phyloP scores from a whole-genome alignment of 2,329 filamentous ascomycete species.

The Botrytis pseudocinerea region DNA sequence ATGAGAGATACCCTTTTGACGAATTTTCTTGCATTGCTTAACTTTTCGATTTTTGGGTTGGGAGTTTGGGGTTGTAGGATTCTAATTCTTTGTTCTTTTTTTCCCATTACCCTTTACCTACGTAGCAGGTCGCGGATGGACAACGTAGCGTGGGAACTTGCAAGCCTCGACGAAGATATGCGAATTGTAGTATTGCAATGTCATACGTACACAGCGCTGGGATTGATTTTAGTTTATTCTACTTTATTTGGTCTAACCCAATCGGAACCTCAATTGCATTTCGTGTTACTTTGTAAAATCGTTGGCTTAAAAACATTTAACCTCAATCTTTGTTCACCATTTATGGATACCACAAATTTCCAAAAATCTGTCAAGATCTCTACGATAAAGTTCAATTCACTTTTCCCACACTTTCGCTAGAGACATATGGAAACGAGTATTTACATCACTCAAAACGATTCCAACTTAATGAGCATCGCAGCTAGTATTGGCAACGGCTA shows the following conservation, averaged over 20 bases:
- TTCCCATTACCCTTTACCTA: not conserved
- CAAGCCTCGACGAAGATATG: not conserved
- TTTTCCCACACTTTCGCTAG: not conserved
- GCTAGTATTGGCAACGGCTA: not conserved
- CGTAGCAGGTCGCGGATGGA: not conserved
- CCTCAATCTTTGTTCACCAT: not conserved
- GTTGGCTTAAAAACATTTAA: not conserved
- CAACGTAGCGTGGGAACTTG: not conserved
- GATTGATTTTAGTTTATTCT: not conserved
- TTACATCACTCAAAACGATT: not conserved
- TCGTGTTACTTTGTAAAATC: too few species aligned
- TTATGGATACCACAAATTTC: not conserved
- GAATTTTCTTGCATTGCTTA: not conserved
- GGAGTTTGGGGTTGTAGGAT: not conserved
- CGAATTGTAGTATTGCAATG: not conserved
- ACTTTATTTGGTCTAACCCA: not conserved
- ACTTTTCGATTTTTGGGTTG: not conserved
- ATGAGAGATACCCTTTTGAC: conserved; percentile 12
- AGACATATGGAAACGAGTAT: not conserved
- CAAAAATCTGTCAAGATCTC: not conserved
- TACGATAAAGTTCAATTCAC: not conserved
- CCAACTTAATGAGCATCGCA: not conserved
- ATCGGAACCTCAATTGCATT: not conserved
- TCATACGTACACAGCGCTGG: not conserved
- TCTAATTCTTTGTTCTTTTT: not conserved